Percentiles rank a stretch among this genome's conserved stretches.
Conservation (phyloP, 2,329 filamentous ascomycete genomes). For the Fonsecaea nubica region DNA sequence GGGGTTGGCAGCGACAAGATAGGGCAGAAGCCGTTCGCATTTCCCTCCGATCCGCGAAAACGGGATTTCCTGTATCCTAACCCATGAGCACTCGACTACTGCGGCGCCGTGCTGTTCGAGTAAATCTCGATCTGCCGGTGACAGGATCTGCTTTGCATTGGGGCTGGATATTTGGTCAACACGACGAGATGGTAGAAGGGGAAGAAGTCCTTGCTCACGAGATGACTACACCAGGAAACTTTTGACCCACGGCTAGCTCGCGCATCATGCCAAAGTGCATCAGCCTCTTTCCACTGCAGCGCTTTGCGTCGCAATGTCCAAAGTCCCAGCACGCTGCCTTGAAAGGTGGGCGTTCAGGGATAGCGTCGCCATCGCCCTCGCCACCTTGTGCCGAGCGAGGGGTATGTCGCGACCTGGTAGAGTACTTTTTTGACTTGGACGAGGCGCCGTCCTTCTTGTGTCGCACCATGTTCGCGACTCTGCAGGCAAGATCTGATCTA, state of each 20-base stretch:
- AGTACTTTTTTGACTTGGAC: slow-evolving; percentile 74
- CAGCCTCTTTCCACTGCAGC: slow-evolving; percentile 93
- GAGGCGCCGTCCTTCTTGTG: slow-evolving; percentile 89
- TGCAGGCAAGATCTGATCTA: neutral
- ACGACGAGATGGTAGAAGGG: neutral
- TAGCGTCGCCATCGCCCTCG: slow-evolving; percentile 49
- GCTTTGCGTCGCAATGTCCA: slow-evolving; percentile 95
- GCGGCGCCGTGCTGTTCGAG: slow-evolving; percentile 90
- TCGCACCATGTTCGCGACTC: slow-evolving; percentile 72
- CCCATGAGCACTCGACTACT: slow-evolving; percentile 98
- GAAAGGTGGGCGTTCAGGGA: slow-evolving; percentile 61
- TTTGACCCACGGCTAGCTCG: slow-evolving; percentile 87
- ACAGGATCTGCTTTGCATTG: slow-evolving; percentile 85
- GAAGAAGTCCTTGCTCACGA: slow-evolving; percentile 58
- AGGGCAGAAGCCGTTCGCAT: slow-evolving; percentile 87
- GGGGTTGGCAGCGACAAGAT: slow-evolving; percentile 93
- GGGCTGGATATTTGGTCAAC: slow-evolving; percentile 56
- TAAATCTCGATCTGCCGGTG: slow-evolving; percentile 79
- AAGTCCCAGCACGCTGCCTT: slow-evolving; percentile 98
- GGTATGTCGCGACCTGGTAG: slow-evolving; percentile 64
- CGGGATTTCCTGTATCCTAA: slow-evolving; percentile 86
- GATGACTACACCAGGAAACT: slow-evolving; percentile 89
- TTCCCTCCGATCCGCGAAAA: slow-evolving; percentile 92
- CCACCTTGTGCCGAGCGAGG: slow-evolving; percentile 47
- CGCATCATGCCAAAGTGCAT: slow-evolving; percentile 94